These are phyloP conservation scores for Hibiscus trionum DNA, from an alignment of 345 rosid genomes.

Conservation along the genomic window DNA sequence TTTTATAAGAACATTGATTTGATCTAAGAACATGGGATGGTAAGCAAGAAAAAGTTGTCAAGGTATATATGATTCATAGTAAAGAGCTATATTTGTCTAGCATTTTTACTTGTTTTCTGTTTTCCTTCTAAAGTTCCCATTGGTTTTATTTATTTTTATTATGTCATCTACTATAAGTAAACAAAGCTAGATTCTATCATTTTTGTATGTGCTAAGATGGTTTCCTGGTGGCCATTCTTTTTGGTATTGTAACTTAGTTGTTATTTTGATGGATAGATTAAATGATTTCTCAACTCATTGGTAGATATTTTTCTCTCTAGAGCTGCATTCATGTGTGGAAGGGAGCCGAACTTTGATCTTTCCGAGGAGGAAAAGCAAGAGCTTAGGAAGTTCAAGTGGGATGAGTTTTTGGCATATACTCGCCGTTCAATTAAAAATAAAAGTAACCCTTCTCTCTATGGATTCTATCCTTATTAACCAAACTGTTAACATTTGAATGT, in stretches of 20 bases:
- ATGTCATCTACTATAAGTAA: not conserved
- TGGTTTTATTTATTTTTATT: not conserved
- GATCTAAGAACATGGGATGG: not conserved
- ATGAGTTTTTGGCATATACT: constrained; percentile 72
- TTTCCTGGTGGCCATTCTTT: not conserved
- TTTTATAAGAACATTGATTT: not conserved
- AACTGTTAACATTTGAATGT: not conserved
- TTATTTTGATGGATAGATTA: constrained; percentile 2
- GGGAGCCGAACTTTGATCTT: constrained; percentile 90
- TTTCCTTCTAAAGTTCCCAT: no score
- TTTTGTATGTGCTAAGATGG: not conserved
- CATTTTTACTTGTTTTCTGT: no score
- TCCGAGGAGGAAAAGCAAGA: constrained; percentile 68
- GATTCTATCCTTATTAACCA: not conserved
- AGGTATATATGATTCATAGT: no score
- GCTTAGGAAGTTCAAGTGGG: constrained; percentile 73
- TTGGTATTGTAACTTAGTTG: not conserved
- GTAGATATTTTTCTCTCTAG: constrained; percentile 28
- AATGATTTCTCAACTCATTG: not conserved
- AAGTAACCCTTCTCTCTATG: constrained; percentile 39
- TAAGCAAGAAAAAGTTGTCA: no score
- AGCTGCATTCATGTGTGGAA: constrained; percentile 98
- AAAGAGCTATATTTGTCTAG: no score
- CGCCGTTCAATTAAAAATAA: constrained; percentile 79
- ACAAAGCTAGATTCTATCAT: not conserved